A percentile compares a stretch with the other conserved stretches of the same genome.
Evolutionary conservation across 306 rosid genomes (phyloP).

Genomic region (Gillenia trifoliata): DNA sequence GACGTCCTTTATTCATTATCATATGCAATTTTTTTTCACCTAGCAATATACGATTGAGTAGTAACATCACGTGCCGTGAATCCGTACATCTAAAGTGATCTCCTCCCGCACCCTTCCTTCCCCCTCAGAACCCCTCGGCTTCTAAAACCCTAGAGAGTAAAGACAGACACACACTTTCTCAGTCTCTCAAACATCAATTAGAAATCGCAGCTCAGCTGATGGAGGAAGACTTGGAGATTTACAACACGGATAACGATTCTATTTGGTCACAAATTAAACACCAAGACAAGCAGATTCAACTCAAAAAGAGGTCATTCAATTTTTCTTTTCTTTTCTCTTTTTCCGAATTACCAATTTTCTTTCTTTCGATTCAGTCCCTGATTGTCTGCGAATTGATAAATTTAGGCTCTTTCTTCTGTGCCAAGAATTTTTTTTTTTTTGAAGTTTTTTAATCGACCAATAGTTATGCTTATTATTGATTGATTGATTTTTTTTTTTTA

Average conservation of each 20-base stretch:
- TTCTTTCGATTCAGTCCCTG: neutral
- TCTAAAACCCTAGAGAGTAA: neutral
- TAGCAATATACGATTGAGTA: too few relatives aligned
- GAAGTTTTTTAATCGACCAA: too few relatives aligned
- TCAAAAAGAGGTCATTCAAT: constrained; percentile 49
- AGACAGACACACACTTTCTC: neutral
- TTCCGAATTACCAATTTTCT: neutral
- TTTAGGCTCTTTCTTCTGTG: neutral
- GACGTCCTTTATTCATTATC: too few relatives aligned
- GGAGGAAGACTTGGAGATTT: constrained; percentile 22
- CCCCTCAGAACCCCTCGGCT: neutral
- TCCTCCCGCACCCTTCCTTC: too few relatives aligned
- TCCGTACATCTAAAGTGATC: too few relatives aligned
- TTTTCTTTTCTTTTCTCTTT: too few relatives aligned
- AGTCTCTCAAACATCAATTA: neutral
- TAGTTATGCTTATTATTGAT: neutral
- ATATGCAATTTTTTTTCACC: too few relatives aligned
- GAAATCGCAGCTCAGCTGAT: neutral
- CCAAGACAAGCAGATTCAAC: constrained; percentile 41
- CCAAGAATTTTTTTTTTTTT: neutral
- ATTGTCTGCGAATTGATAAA: neutral
- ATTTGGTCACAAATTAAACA: constrained; percentile 34
- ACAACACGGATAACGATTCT: constrained; percentile 33
- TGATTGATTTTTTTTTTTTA: neutral
- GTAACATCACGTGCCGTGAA: too few relatives aligned